A percentile compares a stretch with the other conserved stretches of the same genome.
Conservation (phyloP, 2,329 filamentous ascomycete genomes). For the Aureobasidium leucospermi region DNA sequence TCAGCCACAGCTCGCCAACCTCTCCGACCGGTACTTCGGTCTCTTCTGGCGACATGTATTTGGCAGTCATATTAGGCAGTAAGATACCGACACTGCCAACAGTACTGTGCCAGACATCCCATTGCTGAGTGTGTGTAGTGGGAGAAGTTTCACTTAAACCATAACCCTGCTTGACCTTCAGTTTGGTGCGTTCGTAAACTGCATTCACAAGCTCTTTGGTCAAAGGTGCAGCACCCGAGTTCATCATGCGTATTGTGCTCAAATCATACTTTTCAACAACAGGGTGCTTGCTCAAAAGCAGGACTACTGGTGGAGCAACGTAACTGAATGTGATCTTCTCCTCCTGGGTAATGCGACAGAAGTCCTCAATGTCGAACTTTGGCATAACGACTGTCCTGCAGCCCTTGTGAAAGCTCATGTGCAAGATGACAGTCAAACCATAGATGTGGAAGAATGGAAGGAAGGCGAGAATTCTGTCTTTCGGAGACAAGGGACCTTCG, state of each 20-base stretch:
- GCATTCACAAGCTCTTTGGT: conserved; percentile 71
- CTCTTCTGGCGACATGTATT: conserved; percentile 60
- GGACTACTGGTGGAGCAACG: conserved; percentile 75
- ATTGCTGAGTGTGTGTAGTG: conserved; percentile 61
- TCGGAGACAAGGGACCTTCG: conserved; percentile 44
- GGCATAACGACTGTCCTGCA: conserved; percentile 63
- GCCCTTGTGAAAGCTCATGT: conserved; percentile 60
- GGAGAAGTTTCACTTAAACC: conserved; percentile 83
- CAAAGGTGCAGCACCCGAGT: conserved; percentile 79
- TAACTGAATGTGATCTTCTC: conserved; percentile 70
- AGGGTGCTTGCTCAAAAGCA: conserved; percentile 74
- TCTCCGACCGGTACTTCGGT: conserved; percentile 56
- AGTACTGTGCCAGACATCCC: conserved; percentile 67
- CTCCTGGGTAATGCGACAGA: conserved; percentile 69
- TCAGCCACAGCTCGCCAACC: conserved; percentile 56
- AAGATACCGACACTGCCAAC: conserved; percentile 74
- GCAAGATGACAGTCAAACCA: conserved; percentile 64
- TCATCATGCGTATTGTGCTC: conserved; percentile 70
- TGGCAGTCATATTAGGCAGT: conserved; percentile 71
- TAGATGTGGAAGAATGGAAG: conserved; percentile 92
- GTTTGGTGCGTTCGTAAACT: conserved; percentile 64
- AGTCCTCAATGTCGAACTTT: conserved; percentile 74
- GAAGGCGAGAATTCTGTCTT: conserved; percentile 68
- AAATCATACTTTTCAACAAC: conserved; percentile 74
- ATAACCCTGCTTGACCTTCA: conserved; percentile 88